Base-by-base conservation (phyloP, 805 yeast genomes). In the Zygosaccharomyces bailii region DNA sequence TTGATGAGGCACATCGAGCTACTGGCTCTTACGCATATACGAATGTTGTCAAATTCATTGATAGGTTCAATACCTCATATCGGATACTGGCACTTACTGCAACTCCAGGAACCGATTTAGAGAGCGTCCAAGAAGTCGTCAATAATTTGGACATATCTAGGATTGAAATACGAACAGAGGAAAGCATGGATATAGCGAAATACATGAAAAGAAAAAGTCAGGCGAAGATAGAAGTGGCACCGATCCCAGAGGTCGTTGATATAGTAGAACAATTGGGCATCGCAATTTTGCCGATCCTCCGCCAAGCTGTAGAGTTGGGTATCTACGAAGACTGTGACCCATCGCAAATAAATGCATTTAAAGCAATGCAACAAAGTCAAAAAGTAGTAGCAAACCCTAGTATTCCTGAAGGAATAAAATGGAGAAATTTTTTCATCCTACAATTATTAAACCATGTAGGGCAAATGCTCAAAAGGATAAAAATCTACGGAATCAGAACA, bases 1-100 rank as follows among this genome's bases (percentile, higher is more conserved):
- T 93, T 18, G 99, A 93, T 66, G 99, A 93, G 68, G 98, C 99
- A 0, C 99, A 93, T 63, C 71, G 96, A 39, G 89, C 97, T 0
- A 82, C 83, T 41, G 96, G 96, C 0, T 84, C 86, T 43, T 90
- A 89, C 60, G 85, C 98, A 0, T 91, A 91, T 57, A 83, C 83
- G 37, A 84, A 85, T 44, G 90, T 91, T n/a, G 86, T 86, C 2
- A 71, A 78, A 50, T 81, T 78, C 54, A 61, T 86, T 9, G 73
- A 75, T 21, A 65, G 86, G 41, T 80, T 79, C 58, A 82, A 79
- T 48, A 72, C 78, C 1, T 78, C 86, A 1, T 84, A 80, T 53
- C 70, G 99, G 35, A 70, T 90, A 0, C 63, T 93, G 41, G 98
- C 96, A 0, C 69, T 93, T 50, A 89, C 98, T 0, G 99, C 99